A percentile compares a stretch with the other conserved stretches of the same genome.
Evolutionary conservation across 2,329 filamentous ascomycete species (phyloP).

Genomic region (Bimuria novae-zelandiae): DNA sequence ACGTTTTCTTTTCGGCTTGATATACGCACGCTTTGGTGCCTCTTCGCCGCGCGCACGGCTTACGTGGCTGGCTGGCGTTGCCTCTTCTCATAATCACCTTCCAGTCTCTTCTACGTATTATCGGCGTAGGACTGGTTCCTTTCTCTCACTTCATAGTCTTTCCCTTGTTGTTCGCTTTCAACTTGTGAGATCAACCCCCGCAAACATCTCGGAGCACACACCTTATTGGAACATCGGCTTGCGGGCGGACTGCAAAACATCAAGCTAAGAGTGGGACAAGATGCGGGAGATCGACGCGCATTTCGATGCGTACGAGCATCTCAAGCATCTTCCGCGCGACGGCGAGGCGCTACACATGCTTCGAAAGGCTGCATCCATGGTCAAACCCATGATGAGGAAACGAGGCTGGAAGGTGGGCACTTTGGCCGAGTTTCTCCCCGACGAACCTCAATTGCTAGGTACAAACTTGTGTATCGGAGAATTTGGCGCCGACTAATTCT

Average conservation of each 20-base stretch:
- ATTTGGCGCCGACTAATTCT: constrained; percentile 17
- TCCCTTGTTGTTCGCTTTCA: background rate
- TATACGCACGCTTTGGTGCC: background rate
- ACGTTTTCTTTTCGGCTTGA: background rate
- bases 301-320: constrained; percentile 56
- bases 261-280: constrained; percentile 7
- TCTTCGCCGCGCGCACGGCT: constrained; percentile 23
- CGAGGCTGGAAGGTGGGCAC: constrained; percentile 78
- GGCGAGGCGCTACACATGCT: constrained; percentile 62
- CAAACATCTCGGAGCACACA: background rate
- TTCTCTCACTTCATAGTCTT: background rate
- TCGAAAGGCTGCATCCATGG: constrained; percentile 80
- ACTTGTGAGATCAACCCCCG: background rate
- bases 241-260: background rate
- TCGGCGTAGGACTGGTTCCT: constrained; percentile 1
- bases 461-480: constrained; percentile 21
- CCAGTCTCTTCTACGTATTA: constrained; percentile 17
- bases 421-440: constrained; percentile 84
- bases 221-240: background rate
- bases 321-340: constrained; percentile 50
- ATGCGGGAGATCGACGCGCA: constrained; percentile 54
- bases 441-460: constrained; percentile 74
- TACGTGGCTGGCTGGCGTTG: constrained; percentile 27
- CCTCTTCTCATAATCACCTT: constrained; percentile 28
- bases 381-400: constrained; percentile 94